Base-by-base conservation (phyloP, 108 stramenopile species). In the Fragilaria crotonensis region DNA sequence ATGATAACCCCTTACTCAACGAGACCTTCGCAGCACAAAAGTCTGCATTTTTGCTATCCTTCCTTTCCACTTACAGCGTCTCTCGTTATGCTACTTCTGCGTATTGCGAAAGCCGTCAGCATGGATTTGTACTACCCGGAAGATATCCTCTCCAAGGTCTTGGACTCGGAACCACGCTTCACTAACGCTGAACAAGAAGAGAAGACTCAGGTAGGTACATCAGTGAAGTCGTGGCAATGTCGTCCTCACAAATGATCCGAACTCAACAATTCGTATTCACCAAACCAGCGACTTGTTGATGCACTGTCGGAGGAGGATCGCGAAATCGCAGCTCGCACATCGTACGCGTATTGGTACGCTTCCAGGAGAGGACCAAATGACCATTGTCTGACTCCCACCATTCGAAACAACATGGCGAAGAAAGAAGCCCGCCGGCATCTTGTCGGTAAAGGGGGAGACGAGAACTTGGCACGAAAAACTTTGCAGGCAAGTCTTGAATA, bases 291-390 rank as follows among this genome's bases (percentile, higher is more conserved):
- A 41, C 36, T 41, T 73, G 26, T 26, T 61, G 66, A 54, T 23
- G 55, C 48, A 32, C 49, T 73, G 14, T 45, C 60, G 9, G 27
- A 18, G 22, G 72, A 73, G 28, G 50, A 73, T 44, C 52, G 56
- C 31, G 66, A 73, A 28, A 20, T 45, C 30, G 65, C 72, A 28
- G 72, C 72, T 21, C 19, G 54, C 30, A 33, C 64, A 4, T 67
- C 65, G 18, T 54, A 62, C 52, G 65, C 72, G 0, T 73, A 73
- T 41, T 73, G 68, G 60, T 33, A 56, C 46, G 28, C 59, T n/a
- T 62, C 62, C 2, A 5, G 54, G 18, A 56, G 19, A 45, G 48
- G 36, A 20, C 7, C 7, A 41, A 14, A 41, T 41, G 22, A 52
- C 22, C 9, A 7, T 47, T 14, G 31, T 19, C 59, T 26, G 3